Conservation (phyloP, 176 grass and related monocot genomes). For the Guadua angustifolia region DNA sequence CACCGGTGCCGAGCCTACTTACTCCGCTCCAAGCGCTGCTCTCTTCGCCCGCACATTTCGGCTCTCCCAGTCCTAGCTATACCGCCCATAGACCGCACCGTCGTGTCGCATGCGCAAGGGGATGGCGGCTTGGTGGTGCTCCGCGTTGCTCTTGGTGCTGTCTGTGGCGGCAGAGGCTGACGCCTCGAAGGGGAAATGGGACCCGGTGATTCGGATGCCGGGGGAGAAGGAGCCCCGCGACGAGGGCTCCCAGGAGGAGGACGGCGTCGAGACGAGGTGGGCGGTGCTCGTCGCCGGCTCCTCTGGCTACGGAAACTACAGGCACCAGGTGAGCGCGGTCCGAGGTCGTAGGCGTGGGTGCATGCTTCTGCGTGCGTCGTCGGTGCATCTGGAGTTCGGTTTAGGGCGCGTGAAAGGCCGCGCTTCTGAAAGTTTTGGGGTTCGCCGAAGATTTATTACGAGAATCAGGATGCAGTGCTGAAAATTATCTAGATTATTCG, state of each 20-base stretch:
- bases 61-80: background rate
- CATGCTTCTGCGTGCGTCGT: no score
- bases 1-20: slow-evolving; percentile 28
- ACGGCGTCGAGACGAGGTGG: slow-evolving; percentile 65
- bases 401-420: no score
- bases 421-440: no score
- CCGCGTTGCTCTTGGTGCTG: slow-evolving; percentile 42
- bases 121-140: slow-evolving; percentile 42
- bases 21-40: slow-evolving; percentile 12
- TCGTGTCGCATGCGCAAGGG: background rate
- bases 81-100: background rate
- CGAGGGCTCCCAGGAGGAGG: slow-evolving; percentile 18
- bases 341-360: background rate
- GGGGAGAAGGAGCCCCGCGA: slow-evolving; percentile 34
- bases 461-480: background rate
- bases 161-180: slow-evolving; percentile 27
- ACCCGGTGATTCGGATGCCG: slow-evolving; percentile 63
- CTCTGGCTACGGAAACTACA: slow-evolving; percentile 80
- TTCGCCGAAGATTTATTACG: no score
- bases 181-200: slow-evolving; percentile 51
- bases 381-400: no score
- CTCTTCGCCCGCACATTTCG: background rate
- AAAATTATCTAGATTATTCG: background rate
- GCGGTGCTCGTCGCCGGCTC: slow-evolving; percentile 92
- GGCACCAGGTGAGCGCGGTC: slow-evolving; percentile 71